phyloP scores from a whole-genome alignment of 805 yeast genomes.

The Schizosaccharomyces japonicus region DNA sequence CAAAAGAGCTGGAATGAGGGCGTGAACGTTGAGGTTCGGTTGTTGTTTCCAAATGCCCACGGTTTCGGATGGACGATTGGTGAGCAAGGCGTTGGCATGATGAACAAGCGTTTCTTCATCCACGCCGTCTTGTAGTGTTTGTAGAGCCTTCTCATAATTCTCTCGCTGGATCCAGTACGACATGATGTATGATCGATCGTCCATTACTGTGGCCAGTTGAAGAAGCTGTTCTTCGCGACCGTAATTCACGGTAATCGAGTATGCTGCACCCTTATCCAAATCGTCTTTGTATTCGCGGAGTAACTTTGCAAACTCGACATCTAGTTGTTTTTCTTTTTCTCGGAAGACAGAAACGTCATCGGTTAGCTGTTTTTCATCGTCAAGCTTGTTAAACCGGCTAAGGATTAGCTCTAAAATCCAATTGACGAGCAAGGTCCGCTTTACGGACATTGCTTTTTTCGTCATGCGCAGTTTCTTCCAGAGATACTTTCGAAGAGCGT shows the following conservation, averaged over 20 bases:
- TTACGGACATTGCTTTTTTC: slow-evolving; percentile 4
- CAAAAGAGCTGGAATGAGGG: slow-evolving; percentile 52
- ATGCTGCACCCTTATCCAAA: slow-evolving; percentile 44
- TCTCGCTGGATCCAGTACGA: slow-evolving; percentile 43
- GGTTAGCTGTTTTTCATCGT: slow-evolving; percentile 23
- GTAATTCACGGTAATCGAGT: slow-evolving; percentile 45
- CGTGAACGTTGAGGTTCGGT: slow-evolving; percentile 31
- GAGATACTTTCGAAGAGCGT: slow-evolving; percentile 27
- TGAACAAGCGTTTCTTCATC: slow-evolving; percentile 32
- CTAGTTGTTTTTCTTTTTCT: slow-evolving; percentile 13
- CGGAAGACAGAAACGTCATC: slow-evolving; percentile 14
- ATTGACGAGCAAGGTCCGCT: slow-evolving; percentile 19
- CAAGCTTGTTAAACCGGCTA: slow-evolving; percentile 36
- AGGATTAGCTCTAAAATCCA: slow-evolving; percentile 34
- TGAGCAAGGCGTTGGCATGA: slow-evolving; percentile 42
- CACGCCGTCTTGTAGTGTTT: slow-evolving; percentile 27
- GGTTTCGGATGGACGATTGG: slow-evolving; percentile 44
- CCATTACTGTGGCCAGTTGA: slow-evolving; percentile 38
- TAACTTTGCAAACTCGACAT: slow-evolving; percentile 24
- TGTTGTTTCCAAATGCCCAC: slow-evolving; percentile 55
- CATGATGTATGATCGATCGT: slow-evolving; percentile 47
- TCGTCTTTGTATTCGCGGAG: slow-evolving; percentile 23
- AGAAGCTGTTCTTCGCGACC: slow-evolving; percentile 42
- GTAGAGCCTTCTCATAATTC: slow-evolving; percentile 52
- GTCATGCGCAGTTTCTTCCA: neutral